Evolutionary conservation across 2,329 filamentous ascomycete genomes (phyloP).

Genomic region (Xylaria sp.): DNA sequence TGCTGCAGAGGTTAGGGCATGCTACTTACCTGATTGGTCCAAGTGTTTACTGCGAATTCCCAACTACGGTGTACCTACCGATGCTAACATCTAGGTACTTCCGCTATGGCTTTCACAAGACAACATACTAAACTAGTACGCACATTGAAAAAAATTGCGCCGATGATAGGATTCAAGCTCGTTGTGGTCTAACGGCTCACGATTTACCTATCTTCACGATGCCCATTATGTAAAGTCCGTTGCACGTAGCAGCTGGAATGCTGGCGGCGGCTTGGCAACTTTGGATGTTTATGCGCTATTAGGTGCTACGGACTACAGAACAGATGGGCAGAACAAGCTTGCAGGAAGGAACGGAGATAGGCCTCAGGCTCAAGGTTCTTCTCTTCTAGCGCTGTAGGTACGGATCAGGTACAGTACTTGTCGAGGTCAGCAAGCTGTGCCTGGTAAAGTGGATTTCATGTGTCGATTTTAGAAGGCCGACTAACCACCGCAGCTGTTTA

Average conservation of each 20-base stretch:
- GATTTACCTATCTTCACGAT: not conserved
- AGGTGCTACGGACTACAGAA: no score
- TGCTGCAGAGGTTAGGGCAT: not conserved
- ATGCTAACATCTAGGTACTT: not conserved
- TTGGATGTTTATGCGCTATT: constrained; percentile 15
- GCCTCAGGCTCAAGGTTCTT: no score
- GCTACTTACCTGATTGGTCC: not conserved
- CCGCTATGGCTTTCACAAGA: no score
- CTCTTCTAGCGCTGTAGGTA: not conserved
- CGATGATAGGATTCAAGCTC: not conserved
- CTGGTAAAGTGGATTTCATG: constrained; percentile 21
- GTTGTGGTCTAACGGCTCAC: not conserved
- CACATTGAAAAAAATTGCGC: not conserved
- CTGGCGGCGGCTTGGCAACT: constrained; percentile 16
- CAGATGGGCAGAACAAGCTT: not conserved
- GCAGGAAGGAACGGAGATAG: not conserved
- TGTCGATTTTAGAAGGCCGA: not conserved
- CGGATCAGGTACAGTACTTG: not conserved
- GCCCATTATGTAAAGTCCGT: not conserved
- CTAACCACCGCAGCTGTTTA: not conserved
- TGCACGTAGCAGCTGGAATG: not conserved
- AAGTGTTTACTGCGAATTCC: not conserved
- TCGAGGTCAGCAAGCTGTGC: constrained; percentile 13
- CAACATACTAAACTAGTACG: not conserved
- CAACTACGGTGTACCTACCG: not conserved